Percentiles rank a stretch among this genome's conserved stretches.
Conservation (phyloP, 768 basidiomycete genomes). For the Asterophora parasitica region DNA sequence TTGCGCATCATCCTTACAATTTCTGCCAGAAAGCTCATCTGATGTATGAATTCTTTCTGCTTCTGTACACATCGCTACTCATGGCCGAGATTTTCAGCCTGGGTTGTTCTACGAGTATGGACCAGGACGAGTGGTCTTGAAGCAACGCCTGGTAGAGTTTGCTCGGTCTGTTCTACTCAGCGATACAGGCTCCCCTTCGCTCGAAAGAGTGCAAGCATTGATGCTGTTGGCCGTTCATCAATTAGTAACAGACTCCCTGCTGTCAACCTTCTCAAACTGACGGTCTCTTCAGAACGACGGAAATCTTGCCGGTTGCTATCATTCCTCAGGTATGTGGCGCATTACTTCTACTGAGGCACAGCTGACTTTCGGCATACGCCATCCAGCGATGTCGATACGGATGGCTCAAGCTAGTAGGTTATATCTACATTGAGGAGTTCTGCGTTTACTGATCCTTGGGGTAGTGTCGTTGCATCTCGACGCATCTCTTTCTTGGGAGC, state of each 20-base stretch:
- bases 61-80: neutral
- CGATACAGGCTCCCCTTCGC: slow-evolving; percentile 3
- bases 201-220: slow-evolving; percentile 14
- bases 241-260: slow-evolving; percentile 1
- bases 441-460: neutral
- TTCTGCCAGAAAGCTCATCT: slow-evolving; percentile 11
- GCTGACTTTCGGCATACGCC: neutral
- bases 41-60: slow-evolving; percentile 10
- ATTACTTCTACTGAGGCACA: neutral
- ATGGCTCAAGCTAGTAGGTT: slow-evolving; percentile 15
- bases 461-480: slow-evolving; percentile 7
- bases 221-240: slow-evolving; percentile 12
- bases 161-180: slow-evolving; percentile 9
- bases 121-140: slow-evolving; percentile 12
- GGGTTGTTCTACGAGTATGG: slow-evolving; percentile 9
- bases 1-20: slow-evolving; percentile 15
- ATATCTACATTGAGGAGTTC: neutral
- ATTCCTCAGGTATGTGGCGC: slow-evolving; percentile 11
- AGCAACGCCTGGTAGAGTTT: slow-evolving; percentile 14
- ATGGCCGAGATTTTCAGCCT: slow-evolving; percentile 2
- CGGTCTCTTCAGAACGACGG: slow-evolving; percentile 13
- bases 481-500: neutral
- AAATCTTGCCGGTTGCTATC: slow-evolving; percentile 6
- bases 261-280: neutral
- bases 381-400: slow-evolving; percentile 13